These are phyloP conservation scores for Ailanthus altissimus DNA, from an alignment of 345 rosid species.

Conservation along the genomic window DNA sequence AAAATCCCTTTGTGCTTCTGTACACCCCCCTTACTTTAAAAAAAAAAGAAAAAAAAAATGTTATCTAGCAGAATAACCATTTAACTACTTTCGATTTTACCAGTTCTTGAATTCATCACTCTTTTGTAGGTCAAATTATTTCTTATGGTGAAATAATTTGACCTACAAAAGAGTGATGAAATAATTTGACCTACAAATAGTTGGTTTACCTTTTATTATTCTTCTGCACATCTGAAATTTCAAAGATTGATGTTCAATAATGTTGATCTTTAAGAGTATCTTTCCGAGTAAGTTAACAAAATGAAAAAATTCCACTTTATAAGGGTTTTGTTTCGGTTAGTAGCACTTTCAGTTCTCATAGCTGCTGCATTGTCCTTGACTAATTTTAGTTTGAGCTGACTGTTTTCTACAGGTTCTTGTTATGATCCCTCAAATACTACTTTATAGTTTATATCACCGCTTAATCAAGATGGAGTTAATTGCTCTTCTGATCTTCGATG, in stretches of 20 bases:
- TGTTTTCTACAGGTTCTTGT: conserved; percentile 72
- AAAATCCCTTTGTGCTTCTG: too few relatives aligned
- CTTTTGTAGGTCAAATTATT: conserved; percentile 2
- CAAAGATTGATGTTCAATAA: neutral
- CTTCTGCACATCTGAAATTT: neutral
- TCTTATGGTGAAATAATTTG: too few relatives aligned
- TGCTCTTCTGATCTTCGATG: conserved; percentile 87
- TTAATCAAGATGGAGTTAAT: conserved; percentile 86
- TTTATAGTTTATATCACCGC: conserved; percentile 74
- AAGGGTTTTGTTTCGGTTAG: neutral
- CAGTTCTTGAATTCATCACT: conserved; percentile 11
- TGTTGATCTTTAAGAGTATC: neutral
- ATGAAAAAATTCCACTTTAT: conserved; percentile 9
- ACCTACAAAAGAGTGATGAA: too few relatives aligned
- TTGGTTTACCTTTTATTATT: too few relatives aligned
- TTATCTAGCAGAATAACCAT: neutral
- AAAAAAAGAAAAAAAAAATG: too few relatives aligned
- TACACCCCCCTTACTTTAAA: too few relatives aligned
- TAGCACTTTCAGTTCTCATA: conserved; percentile 5
- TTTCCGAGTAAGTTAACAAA: conserved; percentile 9
- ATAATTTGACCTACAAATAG: too few relatives aligned
- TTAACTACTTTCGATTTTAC: conserved; percentile 3
- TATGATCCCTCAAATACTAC: conserved; percentile 85
- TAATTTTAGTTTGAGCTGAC: conserved; percentile 10
- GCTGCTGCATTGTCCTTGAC: conserved; percentile 23